Percentiles rank a stretch among this genome's conserved stretches.
phyloP scores from a whole-genome alignment of 2,329 filamentous ascomycete genomes.

The Trichoderma sp. region DNA sequence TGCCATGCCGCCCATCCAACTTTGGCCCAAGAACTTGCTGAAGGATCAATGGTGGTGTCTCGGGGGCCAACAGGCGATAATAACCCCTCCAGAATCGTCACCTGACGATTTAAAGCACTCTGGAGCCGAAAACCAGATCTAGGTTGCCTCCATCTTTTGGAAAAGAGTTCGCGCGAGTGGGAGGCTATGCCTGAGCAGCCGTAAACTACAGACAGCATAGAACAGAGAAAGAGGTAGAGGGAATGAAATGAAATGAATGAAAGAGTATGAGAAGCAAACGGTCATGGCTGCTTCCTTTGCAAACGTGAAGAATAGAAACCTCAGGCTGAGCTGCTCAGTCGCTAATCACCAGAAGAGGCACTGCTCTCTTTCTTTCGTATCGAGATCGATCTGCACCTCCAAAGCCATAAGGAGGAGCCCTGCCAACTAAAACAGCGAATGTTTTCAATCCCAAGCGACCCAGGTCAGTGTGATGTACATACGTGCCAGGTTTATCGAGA shows the following conservation, averaged over 20 bases:
- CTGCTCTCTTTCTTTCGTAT: background rate
- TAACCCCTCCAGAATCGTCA: background rate
- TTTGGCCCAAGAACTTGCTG: background rate
- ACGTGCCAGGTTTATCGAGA: background rate
- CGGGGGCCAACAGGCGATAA: background rate
- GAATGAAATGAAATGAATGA: background rate
- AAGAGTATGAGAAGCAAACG: background rate
- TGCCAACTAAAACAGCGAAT: background rate
- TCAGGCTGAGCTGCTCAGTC: background rate
- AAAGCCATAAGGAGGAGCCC: background rate
- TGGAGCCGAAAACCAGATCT: background rate
- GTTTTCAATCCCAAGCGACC: background rate
- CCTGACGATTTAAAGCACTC: background rate
- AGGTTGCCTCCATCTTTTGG: background rate
- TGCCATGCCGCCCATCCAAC: background rate
- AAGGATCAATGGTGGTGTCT: background rate
- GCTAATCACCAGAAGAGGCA: background rate
- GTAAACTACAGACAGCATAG: background rate
- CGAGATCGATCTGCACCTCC: background rate
- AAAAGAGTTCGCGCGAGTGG: background rate
- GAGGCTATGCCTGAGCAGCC: background rate
- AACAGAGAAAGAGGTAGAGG: background rate
- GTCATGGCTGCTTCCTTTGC: background rate
- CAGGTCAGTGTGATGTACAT: background rate
- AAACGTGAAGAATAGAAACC: background rate